These are phyloP conservation scores for Clitopilus passeckerianus DNA, from an alignment of 768 basidiomycete genomes.

Conservation along the genomic window DNA sequence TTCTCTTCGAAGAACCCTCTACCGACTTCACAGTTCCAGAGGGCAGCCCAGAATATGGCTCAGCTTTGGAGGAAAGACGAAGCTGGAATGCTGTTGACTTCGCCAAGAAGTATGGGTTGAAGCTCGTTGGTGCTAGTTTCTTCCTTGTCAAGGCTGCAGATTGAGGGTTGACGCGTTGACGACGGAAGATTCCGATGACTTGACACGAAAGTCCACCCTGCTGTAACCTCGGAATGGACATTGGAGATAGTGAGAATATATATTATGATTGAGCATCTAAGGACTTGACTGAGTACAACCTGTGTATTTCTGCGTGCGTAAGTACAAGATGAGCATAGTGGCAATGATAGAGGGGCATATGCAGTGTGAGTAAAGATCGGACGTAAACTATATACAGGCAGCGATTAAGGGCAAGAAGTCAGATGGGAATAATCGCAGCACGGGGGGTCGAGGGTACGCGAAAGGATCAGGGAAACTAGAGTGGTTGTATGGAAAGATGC, in stretches of 20 bases:
- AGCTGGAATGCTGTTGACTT: slow-evolving; percentile 55
- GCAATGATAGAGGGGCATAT: neutral
- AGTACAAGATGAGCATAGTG: neutral
- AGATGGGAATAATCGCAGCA: neutral
- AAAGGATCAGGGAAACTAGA: neutral
- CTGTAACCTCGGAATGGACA: slow-evolving; percentile 8
- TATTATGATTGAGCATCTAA: neutral
- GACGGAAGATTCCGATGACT: neutral
- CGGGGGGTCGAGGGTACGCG: no score
- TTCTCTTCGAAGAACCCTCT: slow-evolving; percentile 57
- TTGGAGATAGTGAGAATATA: neutral
- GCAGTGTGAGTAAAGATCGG: neutral
- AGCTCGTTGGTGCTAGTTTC: slow-evolving; percentile 56
- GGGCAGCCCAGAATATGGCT: slow-evolving; percentile 40
- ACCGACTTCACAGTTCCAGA: slow-evolving; percentile 33
- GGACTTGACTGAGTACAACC: neutral
- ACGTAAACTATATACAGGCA: neutral
- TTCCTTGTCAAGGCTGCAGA: slow-evolving; percentile 35
- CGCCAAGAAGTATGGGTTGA: slow-evolving; percentile 44
- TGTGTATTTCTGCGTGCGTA: neutral
- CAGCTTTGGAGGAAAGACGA: slow-evolving; percentile 36
- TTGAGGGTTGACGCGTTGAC: neutral
- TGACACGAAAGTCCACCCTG: slow-evolving; percentile 27
- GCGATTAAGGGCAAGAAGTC: neutral
- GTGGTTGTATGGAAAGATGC: neutral